Evolutionary conservation across 2,329 filamentous ascomycete species (phyloP), one percentile per base, ranked within the genome.

Genomic region (Macrophomina phaseolina): DNA sequence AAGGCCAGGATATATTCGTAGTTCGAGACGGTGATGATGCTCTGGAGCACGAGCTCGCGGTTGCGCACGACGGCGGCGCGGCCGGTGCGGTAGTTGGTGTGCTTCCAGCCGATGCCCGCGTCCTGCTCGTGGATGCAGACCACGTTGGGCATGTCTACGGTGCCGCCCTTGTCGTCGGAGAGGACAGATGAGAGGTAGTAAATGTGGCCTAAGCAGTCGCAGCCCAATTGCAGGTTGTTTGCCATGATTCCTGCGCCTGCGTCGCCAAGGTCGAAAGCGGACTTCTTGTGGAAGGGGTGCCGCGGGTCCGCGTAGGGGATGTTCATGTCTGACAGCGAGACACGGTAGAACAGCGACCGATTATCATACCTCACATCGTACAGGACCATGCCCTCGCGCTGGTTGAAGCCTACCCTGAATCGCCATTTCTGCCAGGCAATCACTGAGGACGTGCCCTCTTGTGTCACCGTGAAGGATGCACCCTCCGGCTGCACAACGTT

Each of bases 1-100:
- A 89, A 91, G 2, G 89, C 88, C 45, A 91, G 83, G 71, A 91
- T 90, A 73, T 91, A 91, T 73, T 91, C 89, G 77, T 91, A 91
- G 78, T 91, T 91, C 11, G 87, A 84, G 4, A 91, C 87, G 0
- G 89, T 91, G 77, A 90, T 90, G 75, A 91, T 91, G 71, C 85
- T 87, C 73, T 91, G 89, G 5, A 91, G 74, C 0, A 91, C 88
- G 4, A 91, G 78, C 73, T 91, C 88, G 32, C 89, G 83, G 69
- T 86, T 87, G 23, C 89, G 85, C 18, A 86, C 85, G 4, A 90
- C 83, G 0, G 86, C 88, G 1, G 89, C 88, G 9, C 87, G 82
- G 0, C 85, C 86, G 5, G 88, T 90, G 9, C 89, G 82, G 78
- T 90, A 90, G 76, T 91, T 91, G 58, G 88, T 91, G 77, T 91